Base-by-base conservation (phyloP, 768 basidiomycete species). In the Lentinula lateritia region DNA sequence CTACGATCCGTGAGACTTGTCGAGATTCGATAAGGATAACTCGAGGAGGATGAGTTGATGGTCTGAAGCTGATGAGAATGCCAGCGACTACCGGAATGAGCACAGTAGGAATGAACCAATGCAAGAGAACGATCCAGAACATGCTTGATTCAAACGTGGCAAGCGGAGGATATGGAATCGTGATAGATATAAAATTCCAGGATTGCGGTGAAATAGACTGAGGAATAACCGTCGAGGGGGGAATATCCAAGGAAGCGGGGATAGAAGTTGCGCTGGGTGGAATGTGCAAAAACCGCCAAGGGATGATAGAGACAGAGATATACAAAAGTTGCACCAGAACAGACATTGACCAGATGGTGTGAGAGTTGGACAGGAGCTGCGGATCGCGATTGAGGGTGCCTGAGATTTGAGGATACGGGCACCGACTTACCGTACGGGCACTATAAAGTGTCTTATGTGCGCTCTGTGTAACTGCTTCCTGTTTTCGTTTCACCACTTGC, bases 361-460 rank as follows among this genome's bases (percentile, higher is more conserved):
- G 76, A 1, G 88, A 84, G 64, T 83, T 83, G n/a, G 89, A 90
- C 9, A 89, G 75, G 58, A 83, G 82, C 88, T 83, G 59, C 9
- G 48, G 13, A 9, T n/a, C 58, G 28, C n/a, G 23, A 36, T 34
- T 3, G 57, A 45, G 42, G 36, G 66, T 15, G 54, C 32, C 28
- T 28, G 28, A 28, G 64, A 63, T 23, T 32, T 6, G 35, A 53
- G 46, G 55, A 7, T 45, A 34, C 23, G 52, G 50, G 36, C 28
- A 18, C 38, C 52, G 5, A 74, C 75, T 60, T 63, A 81, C 81
- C 58, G 63, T 66, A 58, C 75, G 77, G 42, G 79, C 62, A 38
- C 71, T 67, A 28, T 71, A 66, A 16, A 81, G 66, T 42, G 73
- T 68, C 58, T 82, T 74, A 38, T 70, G 69, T 20, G 75, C 71